Base-by-base conservation (phyloP, 139 green algal genomes). In the Microglena sp. region DNA sequence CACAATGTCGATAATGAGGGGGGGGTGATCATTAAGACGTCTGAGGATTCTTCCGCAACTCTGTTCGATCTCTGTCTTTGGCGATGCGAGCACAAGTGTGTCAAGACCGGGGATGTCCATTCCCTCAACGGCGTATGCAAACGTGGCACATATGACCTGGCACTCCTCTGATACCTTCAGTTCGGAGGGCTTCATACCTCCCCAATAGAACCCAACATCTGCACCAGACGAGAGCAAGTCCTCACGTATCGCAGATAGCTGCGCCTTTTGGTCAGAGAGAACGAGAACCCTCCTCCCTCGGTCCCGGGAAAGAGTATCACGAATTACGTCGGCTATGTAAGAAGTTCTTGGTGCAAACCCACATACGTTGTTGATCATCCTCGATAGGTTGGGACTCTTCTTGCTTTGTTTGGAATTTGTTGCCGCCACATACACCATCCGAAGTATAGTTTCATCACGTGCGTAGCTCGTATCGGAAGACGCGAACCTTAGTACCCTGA, bases 361-460 rank as follows among this genome's bases (percentile, higher is more conserved):
- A 5, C 31, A 50, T 15, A 73, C 32, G 67, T 73, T 73, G 58
- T 62, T 68, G 67, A 73, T 58, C 67, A 73, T 73, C 15, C 58
- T 58, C 2, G 58, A 46, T 8, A 62, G 36, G 67, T 73, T 73
- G 21, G 44, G 66, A 15, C 62, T 66, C 4, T 33, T 18, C 2
- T 27, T 11, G 43, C 11, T n/a, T n/a, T n/a, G n/a, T n/a, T n/a
- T n/a, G n/a, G n/a, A n/a, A n/a, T n/a, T n/a, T n/a, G n/a, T n/a
- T n/a, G n/a, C n/a, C n/a, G n/a, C n/a, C n/a, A n/a, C n/a, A n/a
- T n/a, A n/a, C n/a, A n/a, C n/a, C n/a, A n/a, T n/a, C n/a, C n/a
- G n/a, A n/a, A n/a, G n/a, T n/a, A n/a, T n/a, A n/a, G n/a, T n/a
- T n/a, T n/a, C n/a, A n/a, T n/a, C n/a, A n/a, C n/a, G n/a, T n/a